phyloP scores from a whole-genome alignment of 1,284 basidiomycete genomes.

The Coriolopsis trogii region DNA sequence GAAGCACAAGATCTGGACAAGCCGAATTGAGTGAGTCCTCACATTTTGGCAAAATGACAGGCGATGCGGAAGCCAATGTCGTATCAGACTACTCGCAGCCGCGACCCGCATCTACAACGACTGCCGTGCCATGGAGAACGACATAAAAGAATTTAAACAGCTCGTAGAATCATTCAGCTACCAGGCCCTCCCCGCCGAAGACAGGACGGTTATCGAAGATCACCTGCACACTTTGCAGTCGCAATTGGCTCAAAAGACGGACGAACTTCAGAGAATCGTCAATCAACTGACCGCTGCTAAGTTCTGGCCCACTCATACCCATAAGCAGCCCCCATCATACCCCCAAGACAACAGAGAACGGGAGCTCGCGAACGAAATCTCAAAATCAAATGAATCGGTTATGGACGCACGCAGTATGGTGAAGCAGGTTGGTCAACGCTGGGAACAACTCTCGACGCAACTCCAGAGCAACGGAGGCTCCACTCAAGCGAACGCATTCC shows the following conservation, averaged over 20 bases:
- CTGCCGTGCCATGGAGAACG: conserved; percentile 19
- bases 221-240: conserved; percentile 18
- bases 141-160: conserved; percentile 21
- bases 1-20: conserved; percentile 20
- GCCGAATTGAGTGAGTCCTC: conserved; percentile 22
- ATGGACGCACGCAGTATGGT: conserved; percentile 15
- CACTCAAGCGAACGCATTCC: conserved; percentile 15
- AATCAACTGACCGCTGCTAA: conserved; percentile 13
- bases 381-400: conserved; percentile 11
- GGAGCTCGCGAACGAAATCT: conserved; percentile 10
- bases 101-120: conserved; percentile 16
- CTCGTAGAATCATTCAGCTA: conserved; percentile 25
- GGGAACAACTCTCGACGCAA: conserved; percentile 15
- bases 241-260: conserved; percentile 14
- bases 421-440: conserved; percentile 12
- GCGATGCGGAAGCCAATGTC: not conserved
- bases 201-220: conserved; percentile 19
- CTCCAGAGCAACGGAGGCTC: conserved; percentile 12
- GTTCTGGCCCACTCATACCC: conserved; percentile 18
- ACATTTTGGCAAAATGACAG: not conserved
- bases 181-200: conserved; percentile 11
- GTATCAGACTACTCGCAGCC: conserved; percentile 14
- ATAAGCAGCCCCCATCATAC: conserved; percentile 1
- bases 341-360: conserved; percentile 3
- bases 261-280: conserved; percentile 16